A percentile compares a stretch with the other conserved stretches of the same genome.
These are phyloP conservation scores for Wolfiporia cocos DNA, from an alignment of 1,284 basidiomycete genomes.

Conservation along the genomic window DNA sequence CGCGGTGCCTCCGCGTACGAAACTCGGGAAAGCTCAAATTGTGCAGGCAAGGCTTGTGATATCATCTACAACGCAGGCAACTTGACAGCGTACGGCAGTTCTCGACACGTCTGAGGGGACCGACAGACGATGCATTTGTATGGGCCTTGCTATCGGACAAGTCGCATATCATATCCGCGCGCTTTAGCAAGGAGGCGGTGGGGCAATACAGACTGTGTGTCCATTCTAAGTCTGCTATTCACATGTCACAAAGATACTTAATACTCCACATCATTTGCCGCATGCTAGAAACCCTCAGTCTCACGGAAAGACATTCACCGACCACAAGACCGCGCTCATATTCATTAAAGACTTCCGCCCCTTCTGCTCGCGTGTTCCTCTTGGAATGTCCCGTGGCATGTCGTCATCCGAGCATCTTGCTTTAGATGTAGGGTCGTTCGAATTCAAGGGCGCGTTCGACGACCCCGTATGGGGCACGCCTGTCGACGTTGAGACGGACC, in stretches of 20 bases:
- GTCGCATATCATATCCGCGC: conserved; percentile 28
- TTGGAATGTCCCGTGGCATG: conserved; percentile 26
- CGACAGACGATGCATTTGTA: conserved; percentile 29
- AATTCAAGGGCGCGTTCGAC: conserved; percentile 33
- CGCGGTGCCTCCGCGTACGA: conserved; percentile 25
- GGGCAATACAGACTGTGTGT: conserved; percentile 27
- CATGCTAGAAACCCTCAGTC: conserved; percentile 10
- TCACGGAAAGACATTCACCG: conserved; percentile 21
- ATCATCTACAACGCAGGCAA: conserved; percentile 11
- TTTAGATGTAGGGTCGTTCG: conserved; percentile 38
- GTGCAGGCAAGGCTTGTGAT: conserved; percentile 34
- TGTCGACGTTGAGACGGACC: conserved; percentile 32
- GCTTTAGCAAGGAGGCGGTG: conserved; percentile 34
- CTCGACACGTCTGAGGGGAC: too few species aligned
- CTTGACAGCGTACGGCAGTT: conserved; percentile 22
- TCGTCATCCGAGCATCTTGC: conserved; percentile 32
- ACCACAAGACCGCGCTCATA: conserved; percentile 28
- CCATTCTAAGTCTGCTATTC: not conserved
- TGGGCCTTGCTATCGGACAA: conserved; percentile 44
- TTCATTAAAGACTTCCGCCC: conserved; percentile 39
- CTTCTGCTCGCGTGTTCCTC: conserved; percentile 42
- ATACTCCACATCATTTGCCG: not conserved
- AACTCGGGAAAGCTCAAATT: conserved; percentile 45
- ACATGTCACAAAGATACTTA: not conserved
- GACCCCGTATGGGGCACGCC: conserved; percentile 43